Evolutionary conservation across 345 rosid species (phyloP), one percentile per base, ranked within the genome.

Genomic region (Acer campestre): DNA sequence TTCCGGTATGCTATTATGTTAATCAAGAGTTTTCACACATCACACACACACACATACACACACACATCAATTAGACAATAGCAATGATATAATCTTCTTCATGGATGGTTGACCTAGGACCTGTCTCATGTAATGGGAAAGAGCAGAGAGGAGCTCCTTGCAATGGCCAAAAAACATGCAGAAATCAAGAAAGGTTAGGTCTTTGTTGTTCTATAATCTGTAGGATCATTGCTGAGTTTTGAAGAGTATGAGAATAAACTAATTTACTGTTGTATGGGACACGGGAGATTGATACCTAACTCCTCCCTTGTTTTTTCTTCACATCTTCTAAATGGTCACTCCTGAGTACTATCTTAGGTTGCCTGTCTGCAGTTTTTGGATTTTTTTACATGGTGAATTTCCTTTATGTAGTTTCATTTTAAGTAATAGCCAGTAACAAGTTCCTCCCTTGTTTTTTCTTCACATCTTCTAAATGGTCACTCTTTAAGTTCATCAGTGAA

Each of bases 131-230:
- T 94, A 63, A 84, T 78, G 90, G 98, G 97, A 67, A 96, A 94
- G 87, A 90, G 88, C 85, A 89, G 85, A 88, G 97, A 92, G 63
- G 98, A 96, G 85, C 97, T 96, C 74, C 84, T 96, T 85, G 94
- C 97, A n/a, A 92, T 94, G 94, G 90, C 91, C 42, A 88, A 86
- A 83, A 87, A 71, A 65, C 73, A 77, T 69, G 73, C 40, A 69
- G 85, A 73, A 62, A 83, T 84, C 67, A 91, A 86, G 85, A 83
- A 80, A 86, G 97, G 98, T 94, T 67, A 72, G 85, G 61, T 74
- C 76, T 46, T 61, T 29, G 55, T 76, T 35, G 13, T 73, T 61
- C 48, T 10, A 14, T 71, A 79, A 10, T 64, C 72, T 38, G 55
- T 48, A 46, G 66, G 67, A 4, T 72, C 56, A 18, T 66, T 29